These are phyloP conservation scores for Talaromyces ruber DNA, from an alignment of 495 filamentous ascomycete genomes.

Conservation along the genomic window DNA sequence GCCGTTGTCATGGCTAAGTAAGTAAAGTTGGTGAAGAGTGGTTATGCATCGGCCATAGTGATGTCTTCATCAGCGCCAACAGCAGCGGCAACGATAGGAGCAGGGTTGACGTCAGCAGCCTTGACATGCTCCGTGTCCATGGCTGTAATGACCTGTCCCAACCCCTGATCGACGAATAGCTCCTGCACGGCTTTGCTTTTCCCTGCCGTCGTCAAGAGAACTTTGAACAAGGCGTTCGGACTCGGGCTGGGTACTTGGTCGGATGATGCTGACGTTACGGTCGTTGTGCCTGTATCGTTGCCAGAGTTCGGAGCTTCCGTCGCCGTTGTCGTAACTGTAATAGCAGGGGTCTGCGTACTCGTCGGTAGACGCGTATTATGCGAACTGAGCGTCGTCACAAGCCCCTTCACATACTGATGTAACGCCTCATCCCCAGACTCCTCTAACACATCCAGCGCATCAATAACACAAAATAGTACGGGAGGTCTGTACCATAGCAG, in stretches of 20 bases:
- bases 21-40: neutral
- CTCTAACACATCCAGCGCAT: conserved; percentile 32
- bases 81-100: neutral
- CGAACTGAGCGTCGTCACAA: conserved; percentile 27
- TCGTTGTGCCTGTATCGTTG: neutral
- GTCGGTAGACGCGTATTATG: conserved; percentile 15
- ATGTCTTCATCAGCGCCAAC: neutral
- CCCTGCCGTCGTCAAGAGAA: conserved; percentile 32
- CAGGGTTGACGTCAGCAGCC: neutral
- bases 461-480: conserved; percentile 33
- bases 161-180: neutral
- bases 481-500: conserved; percentile 32
- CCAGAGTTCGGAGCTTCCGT: neutral
- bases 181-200: conserved; percentile 2
- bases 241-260: neutral
- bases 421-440: conserved; percentile 14
- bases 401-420: conserved; percentile 23
- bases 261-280: conserved; percentile 12
- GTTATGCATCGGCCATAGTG: neutral
- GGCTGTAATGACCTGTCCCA: neutral
- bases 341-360: neutral
- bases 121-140: neutral
- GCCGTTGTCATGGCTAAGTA: neutral
- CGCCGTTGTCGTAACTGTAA: neutral
- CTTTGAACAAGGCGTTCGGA: conserved; percentile 23